Percentiles rank a stretch among this genome's conserved stretches.
phyloP scores from a whole-genome alignment of 306 rosid species.

The Trichosanthes truncata region DNA sequence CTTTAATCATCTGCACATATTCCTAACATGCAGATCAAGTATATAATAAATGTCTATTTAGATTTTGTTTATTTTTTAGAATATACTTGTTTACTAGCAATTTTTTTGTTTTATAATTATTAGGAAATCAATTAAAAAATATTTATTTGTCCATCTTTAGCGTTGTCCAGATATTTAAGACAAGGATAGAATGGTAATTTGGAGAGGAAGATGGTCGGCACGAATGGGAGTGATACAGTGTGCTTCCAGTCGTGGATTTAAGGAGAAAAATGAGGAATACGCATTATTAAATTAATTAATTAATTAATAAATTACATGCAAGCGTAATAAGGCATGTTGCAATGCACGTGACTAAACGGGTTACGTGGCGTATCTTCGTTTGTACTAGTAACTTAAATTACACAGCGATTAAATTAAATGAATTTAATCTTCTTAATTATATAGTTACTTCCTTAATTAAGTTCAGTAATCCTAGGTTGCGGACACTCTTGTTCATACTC shows the following conservation, averaged over 20 bases:
- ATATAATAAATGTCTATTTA: too few species aligned
- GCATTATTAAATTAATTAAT: not conserved
- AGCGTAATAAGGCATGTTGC: not conserved
- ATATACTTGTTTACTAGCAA: not conserved
- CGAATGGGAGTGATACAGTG: constrained; percentile 1
- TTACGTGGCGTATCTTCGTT: constrained; percentile 9
- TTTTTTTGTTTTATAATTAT: not conserved
- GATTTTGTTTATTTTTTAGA: not conserved
- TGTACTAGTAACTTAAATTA: not conserved
- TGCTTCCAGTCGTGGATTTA: not conserved
- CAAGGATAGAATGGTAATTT: not conserved
- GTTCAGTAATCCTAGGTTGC: constrained; percentile 15
- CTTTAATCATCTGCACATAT: not conserved
- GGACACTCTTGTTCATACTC: constrained; percentile 2
- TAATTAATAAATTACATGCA: not conserved
- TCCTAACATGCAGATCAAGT: too few species aligned
- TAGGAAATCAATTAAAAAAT: not conserved
- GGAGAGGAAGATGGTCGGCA: not conserved
- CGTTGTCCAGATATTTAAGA: not conserved
- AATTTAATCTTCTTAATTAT: not conserved
- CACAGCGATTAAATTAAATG: not conserved
- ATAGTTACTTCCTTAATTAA: not conserved
- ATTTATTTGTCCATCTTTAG: not conserved
- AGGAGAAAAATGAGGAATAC: not conserved
- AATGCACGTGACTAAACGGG: constrained; percentile 5